Conservation (phyloP, 2,329 filamentous ascomycete genomes). For the Nigrograna mackinnonii region DNA sequence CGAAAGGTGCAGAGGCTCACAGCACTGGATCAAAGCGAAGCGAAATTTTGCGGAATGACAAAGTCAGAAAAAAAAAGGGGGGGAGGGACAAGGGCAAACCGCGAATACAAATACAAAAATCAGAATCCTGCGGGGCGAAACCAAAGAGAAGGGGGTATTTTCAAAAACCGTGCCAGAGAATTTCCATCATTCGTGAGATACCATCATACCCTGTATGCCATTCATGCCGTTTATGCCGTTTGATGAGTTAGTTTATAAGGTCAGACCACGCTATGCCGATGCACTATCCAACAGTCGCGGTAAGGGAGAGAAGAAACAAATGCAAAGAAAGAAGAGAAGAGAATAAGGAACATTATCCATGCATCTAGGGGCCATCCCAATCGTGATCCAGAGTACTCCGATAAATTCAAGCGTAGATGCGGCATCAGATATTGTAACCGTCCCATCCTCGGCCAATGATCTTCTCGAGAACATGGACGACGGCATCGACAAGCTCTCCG, state of each 20-base stretch:
- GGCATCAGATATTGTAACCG: slow-evolving; percentile 28
- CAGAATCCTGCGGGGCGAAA: too few relatives aligned
- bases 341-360: slow-evolving; percentile 1
- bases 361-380: neutral
- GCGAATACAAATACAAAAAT: too few relatives aligned
- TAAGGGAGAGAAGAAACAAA: slow-evolving; percentile 10
- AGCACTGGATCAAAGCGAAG: too few relatives aligned
- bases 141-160: too few relatives aligned
- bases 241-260: slow-evolving; percentile 4
- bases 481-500: slow-evolving; percentile 33
- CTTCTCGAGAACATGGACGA: slow-evolving; percentile 30
- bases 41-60: too few relatives aligned
- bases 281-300: slow-evolving; percentile 29
- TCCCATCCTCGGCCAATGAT: slow-evolving; percentile 31
- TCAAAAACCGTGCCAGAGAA: slow-evolving; percentile 6
- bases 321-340: slow-evolving; percentile 4
- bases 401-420: neutral
- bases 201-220: slow-evolving; percentile 8
- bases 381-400: neutral
- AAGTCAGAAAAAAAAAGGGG: slow-evolving; percentile 1
- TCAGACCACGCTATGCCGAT: slow-evolving; percentile 27
- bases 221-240: slow-evolving; percentile 13
- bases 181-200: slow-evolving; percentile 15
- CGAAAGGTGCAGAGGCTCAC: too few relatives aligned
- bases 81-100: neutral